A percentile compares a stretch with the other conserved stretches of the same genome.
phyloP scores from a whole-genome alignment of 192 early-diverging fungal genomes.

The Linnemannia elongata region DNA sequence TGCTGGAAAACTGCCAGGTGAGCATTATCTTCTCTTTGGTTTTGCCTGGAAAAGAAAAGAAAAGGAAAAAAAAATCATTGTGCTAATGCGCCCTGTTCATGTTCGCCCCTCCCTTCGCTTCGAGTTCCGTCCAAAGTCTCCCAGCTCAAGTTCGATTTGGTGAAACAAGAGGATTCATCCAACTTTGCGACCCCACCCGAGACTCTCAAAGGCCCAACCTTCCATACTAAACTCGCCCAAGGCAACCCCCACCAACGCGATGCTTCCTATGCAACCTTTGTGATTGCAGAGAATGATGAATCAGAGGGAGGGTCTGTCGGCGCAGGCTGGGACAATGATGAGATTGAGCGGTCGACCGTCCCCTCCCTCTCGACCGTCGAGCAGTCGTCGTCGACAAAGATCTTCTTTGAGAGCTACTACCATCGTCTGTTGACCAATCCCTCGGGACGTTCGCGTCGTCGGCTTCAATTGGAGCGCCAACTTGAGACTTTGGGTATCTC shows the following conservation, averaged over 20 bases:
- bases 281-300: conserved; percentile 40
- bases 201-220: conserved; percentile 42
- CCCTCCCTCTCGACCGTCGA: conserved; percentile 69
- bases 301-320: neutral
- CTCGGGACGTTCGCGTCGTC: conserved; percentile 60
- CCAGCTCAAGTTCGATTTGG: conserved; percentile 54
- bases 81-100: conserved; percentile 14
- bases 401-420: conserved; percentile 74
- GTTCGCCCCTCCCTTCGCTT: conserved; percentile 16
- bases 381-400: conserved; percentile 70
- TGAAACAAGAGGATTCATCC: conserved; percentile 28
- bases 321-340: conserved; percentile 8
- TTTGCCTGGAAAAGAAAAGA: neutral
- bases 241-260: conserved; percentile 27
- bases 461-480: conserved; percentile 66
- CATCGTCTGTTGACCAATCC: conserved; percentile 64
- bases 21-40: conserved; percentile 2
- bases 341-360: conserved; percentile 34
- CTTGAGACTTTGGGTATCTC: conserved; percentile 62
- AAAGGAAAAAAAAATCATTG: neutral
- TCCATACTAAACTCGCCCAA: conserved; percentile 28
- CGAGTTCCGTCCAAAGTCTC: conserved; percentile 57
- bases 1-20: conserved; percentile 59
- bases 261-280: conserved; percentile 51
- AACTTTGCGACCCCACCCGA: conserved; percentile 51